phyloP scores from a whole-genome alignment of 176 grass and related monocot genomes.

The Thalia dealbata region DNA sequence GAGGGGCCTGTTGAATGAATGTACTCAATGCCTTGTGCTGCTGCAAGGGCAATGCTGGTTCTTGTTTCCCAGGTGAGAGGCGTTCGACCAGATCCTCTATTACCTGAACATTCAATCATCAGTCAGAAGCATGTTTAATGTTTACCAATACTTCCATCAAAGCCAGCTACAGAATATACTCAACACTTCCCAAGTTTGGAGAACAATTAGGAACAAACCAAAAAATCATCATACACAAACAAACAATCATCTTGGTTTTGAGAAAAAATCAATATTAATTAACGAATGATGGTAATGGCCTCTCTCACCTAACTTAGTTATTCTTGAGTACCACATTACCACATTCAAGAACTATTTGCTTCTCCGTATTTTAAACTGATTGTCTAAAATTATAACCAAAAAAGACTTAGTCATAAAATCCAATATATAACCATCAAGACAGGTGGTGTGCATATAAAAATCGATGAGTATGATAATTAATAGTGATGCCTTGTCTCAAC shows the following conservation, averaged over 20 bases:
- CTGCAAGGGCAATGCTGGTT: not conserved
- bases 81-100: conserved; percentile 7
- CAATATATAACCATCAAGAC: no score
- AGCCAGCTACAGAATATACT: not conserved
- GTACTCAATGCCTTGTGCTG: conserved; percentile 1
- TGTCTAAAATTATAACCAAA: no score
- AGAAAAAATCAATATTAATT: no score
- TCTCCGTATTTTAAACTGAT: no score
- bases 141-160: not conserved
- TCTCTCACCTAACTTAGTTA: no score
- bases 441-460: no score
- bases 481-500: no score
- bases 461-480: no score
- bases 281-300: no score
- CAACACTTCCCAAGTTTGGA: not conserved
- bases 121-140: not conserved
- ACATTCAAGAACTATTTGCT: no score
- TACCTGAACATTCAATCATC: not conserved
- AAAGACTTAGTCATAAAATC: no score
- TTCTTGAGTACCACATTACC: no score
- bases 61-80: conserved; percentile 5
- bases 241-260: not conserved
- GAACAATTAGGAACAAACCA: not conserved
- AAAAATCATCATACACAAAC: not conserved
- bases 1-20: conserved; percentile 4